Evolutionary conservation across 2,329 filamentous ascomycete species (phyloP), one percentile per base, ranked within the genome.

Genomic region (Fusarium pininemorale): DNA sequence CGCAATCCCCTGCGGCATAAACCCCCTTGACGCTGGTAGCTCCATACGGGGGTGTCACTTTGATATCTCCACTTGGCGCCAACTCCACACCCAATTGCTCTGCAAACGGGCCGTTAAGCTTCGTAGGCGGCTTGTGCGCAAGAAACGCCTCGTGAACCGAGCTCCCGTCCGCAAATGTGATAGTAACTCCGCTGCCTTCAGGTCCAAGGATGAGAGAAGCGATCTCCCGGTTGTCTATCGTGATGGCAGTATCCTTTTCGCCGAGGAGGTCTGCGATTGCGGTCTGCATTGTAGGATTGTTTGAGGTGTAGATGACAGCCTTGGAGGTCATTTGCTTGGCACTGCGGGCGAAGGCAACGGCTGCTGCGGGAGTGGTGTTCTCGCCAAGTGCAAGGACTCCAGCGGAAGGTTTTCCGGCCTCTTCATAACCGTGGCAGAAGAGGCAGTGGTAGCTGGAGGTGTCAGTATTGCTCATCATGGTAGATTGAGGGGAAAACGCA

Each of bases 381-480:
- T 48, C 20, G 6, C 45, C 26, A 14, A 48, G 18, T 1, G 26
- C 45, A 28, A 48, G 45, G 13, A 48, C 20, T 15, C 45, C 18
- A 28, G 45, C 20, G 4, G 45, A 48, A 4, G 45, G 45, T 15
- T 28, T 48, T 22, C 26, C 26, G 2, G 13, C 10, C 3, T 48
- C 45, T 48, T 48, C 26, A 15, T 28, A 48, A 11, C 45, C 45
- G 24, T 48, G 45, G 6, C 45, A 28, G 26, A 48, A 48, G 18
- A 48, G 45, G 26, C 45, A 48, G 45, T 48, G 26, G 13, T 48
- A 48, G 13, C 45, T 48, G 13, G 6, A 48, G 9, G 4, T 3
- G 20, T 28, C 3, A 48, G 45, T 28, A 0, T 15, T 22, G 22
- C 15, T 22, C 4, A 48, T 2, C 1, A 3, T 15, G 0, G 3